Evolutionary conservation across 176 grass and related monocot species (phyloP).

Genomic region (Stipa capillata): DNA sequence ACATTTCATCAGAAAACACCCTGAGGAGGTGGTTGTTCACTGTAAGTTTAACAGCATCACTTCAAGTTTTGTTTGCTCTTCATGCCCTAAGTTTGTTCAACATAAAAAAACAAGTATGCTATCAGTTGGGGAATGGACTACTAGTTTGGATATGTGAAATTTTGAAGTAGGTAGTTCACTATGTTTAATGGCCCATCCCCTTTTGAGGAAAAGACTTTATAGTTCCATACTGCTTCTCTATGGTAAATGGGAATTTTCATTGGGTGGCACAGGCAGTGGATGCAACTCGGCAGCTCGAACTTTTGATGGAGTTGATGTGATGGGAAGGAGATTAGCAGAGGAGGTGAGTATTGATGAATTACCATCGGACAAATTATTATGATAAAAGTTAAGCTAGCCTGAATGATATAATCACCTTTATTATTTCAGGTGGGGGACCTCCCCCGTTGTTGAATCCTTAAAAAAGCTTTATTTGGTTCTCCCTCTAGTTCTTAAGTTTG

Average conservation of each 20-base stretch:
- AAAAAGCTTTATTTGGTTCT: not conserved
- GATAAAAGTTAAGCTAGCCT: not conserved
- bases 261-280: slow-evolving; percentile 54
- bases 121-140: not conserved
- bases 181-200: not conserved
- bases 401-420: not conserved
- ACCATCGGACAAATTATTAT: not conserved
- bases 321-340: slow-evolving; percentile 83
- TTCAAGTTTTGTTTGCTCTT: not conserved
- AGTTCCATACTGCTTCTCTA: not conserved
- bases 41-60: slow-evolving; percentile 42
- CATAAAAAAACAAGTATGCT: not conserved
- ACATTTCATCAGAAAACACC: slow-evolving; percentile 72
- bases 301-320: slow-evolving; percentile 77
- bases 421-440: not conserved
- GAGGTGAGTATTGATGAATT: slow-evolving; percentile 50
- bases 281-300: slow-evolving; percentile 64
- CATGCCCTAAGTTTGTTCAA: not conserved
- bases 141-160: not conserved
- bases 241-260: not conserved
- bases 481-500: no score
- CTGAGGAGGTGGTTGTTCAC: slow-evolving; percentile 76
- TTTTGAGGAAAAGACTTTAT: not conserved
- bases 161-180: not conserved
- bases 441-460: not conserved